Evolutionary conservation across 169 alveolate species (phyloP), one percentile per base, ranked within the genome.

Genomic region (Plasmodium blacklocki): DNA sequence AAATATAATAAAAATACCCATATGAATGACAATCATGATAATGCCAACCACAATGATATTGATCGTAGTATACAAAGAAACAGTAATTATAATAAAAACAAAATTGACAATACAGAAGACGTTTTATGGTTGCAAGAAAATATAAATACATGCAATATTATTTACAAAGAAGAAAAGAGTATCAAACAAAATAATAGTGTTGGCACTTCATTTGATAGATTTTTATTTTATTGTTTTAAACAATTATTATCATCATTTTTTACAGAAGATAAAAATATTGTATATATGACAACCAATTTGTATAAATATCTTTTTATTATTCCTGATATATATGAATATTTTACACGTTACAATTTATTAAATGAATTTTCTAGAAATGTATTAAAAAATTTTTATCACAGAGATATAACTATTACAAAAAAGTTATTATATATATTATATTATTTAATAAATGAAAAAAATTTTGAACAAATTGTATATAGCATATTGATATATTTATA

Each of bases 261-360:
- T 59, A 29, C 47, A 12, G 89, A 78, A 26, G 89, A 78, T 43
- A 78, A 18, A 52, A 78, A 78, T 19, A 78, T 78, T 32, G 73
- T 78, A 0, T 78, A 78, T 47, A 26, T 78, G 9, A 64, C 64
- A 0, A 78, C 78, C 3, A 78, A 78, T 15, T 18, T 47, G 12
- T 78, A 78, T 29, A 1, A 54, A 52, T 64, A 15, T 47, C 54
- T 78, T 3, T 78, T 78, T 23, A 26, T 15, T 1, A 18, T 39
- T 9, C 47, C 70, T 2, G 74, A 78, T 78, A 39, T 78, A 11
- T 43, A 78, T 23, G 21, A 50, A 1, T 14, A 32, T 15, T 78
- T 63, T 21, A n/a, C 19, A 3, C 18, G 67, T 6, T 43, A 78
- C 23, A 66, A 66, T 21, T 50, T 64, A 47, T 1, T 66, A 21